Evolutionary conservation across 345 rosid genomes (phyloP), one percentile per base, ranked within the genome.

Genomic region (Carallia pectinifolia): DNA sequence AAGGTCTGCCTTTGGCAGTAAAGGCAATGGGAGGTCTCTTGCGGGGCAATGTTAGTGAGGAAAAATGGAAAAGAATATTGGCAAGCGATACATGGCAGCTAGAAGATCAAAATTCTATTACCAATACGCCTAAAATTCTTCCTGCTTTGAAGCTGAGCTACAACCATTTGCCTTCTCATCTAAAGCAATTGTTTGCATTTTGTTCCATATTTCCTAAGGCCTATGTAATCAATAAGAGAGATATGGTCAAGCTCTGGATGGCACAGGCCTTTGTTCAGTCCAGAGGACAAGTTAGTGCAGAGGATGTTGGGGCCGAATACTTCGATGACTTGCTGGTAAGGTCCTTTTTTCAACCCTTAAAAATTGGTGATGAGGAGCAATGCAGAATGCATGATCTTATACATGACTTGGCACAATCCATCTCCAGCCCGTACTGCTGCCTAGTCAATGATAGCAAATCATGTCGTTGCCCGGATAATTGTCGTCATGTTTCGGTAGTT

Each of bases 311-410:
- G 15, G 30, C 18, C 1, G 75, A 64, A 47, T 78, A 72, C 37
- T 75, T 78, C 56, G 65, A 78, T 36, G 70, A 65, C 18, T 64
- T 81, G 61, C 34, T 68, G 30, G 54, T 16, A 58, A 71, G 75
- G 69, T 77, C 81, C 2, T 81, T 81, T 72, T 81, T 81, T 37
- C 85, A 81, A 50, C 44, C 0, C 38, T 27, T 62, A 33, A 37
- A 53, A 9, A 52, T 66, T 2, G 68, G 75, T 23, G 53, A 66
- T 7, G 23, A 17, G 53, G 72, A 10, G 59, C 19, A 53, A 34
- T 74, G 72, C 44, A 73, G 30, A 37, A 77, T 77, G 80, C 81
- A 81, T 19, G 84, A 81, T 53, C 81, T 81, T 68, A 71, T 65
- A 2, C 81, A 72, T 53, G 84, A 77, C 37, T 47, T 81, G 68